These are phyloP conservation scores for Fomitopsis betulina DNA, from an alignment of 1,284 basidiomycete species.

Conservation along the genomic window DNA sequence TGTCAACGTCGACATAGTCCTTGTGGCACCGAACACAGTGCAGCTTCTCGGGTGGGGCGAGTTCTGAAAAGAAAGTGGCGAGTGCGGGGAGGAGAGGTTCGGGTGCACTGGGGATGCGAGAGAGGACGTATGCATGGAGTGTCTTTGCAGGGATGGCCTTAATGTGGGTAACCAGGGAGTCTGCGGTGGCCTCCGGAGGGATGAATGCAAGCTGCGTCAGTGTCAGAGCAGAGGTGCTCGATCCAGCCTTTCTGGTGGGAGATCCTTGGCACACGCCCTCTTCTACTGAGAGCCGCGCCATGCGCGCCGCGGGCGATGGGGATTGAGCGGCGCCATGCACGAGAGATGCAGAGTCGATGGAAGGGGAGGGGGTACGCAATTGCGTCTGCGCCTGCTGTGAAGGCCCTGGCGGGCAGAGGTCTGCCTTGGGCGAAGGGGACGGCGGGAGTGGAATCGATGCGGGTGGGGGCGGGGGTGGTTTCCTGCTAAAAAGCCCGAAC, in stretches of 20 bases:
- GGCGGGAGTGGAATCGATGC: conserved; percentile 10
- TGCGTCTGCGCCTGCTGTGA: conserved; percentile 23
- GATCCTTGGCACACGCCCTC: conserved; percentile 16
- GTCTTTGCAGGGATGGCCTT: conserved; percentile 60
- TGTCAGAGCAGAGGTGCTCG: conserved; percentile 3
- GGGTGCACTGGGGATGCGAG: conserved; percentile 35
- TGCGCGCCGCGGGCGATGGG: conserved; percentile 17
- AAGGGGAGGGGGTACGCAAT: conserved; percentile 51
- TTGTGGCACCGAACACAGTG: conserved; percentile 75
- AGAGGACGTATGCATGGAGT: conserved; percentile 56
- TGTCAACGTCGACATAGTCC: conserved; percentile 34
- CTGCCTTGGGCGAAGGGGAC: conserved; percentile 6
- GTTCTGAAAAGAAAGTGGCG: conserved; percentile 48
- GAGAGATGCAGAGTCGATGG: conserved; percentile 30
- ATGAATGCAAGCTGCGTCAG: conserved; percentile 8
- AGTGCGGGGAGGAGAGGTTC: conserved; percentile 35
- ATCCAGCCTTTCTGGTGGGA: conserved; percentile 12
- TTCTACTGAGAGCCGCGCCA: conserved; percentile 21
- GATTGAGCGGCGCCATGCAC: conserved; percentile 26
- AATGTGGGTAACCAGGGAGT: conserved; percentile 46
- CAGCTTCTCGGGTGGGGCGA: conserved; percentile 58
- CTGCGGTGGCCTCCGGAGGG: conserved; percentile 29
- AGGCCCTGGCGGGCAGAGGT: not conserved
- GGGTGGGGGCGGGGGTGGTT: conserved; percentile 16
- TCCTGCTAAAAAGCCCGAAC: conserved; percentile 47